A percentile compares a stretch with the other conserved stretches of the same genome.
Conservation (phyloP, 305 asterid species). For the Striga hermonthica region DNA sequence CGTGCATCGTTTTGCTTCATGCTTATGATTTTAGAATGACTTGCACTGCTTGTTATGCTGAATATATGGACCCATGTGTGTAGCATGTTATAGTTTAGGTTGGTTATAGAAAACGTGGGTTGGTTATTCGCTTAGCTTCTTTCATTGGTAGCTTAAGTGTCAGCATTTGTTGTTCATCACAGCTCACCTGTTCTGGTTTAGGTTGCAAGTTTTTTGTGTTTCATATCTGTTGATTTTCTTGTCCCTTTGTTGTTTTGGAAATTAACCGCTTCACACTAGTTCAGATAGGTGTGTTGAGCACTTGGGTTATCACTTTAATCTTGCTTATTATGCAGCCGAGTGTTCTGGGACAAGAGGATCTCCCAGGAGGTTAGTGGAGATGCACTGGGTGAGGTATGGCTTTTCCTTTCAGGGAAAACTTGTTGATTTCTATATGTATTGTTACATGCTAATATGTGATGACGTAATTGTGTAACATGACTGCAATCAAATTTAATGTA, state of each 20-base stretch:
- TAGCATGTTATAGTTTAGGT: too few species aligned
- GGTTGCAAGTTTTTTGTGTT: neutral
- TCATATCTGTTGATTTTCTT: neutral
- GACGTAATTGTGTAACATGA: neutral
- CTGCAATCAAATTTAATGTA: neutral
- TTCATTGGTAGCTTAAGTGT: too few species aligned
- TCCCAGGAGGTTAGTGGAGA: slow-evolving; percentile 55
- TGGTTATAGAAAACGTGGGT: too few species aligned
- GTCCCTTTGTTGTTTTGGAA: neutral
- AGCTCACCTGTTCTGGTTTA: too few species aligned
- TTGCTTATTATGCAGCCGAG: slow-evolving; percentile 34
- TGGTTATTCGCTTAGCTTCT: too few species aligned
- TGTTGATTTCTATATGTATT: neutral
- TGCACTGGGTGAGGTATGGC: slow-evolving; percentile 46
- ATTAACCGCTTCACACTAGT: neutral
- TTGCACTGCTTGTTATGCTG: too few species aligned
- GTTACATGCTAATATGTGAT: neutral
- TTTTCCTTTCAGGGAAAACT: neutral
- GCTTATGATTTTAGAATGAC: too few species aligned
- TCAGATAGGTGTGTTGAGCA: neutral
- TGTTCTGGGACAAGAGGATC: slow-evolving; percentile 51
- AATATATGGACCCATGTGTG: too few species aligned
- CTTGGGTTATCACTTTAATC: neutral
- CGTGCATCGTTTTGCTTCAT: too few species aligned
- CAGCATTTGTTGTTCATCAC: too few species aligned